A percentile compares a stretch with the other conserved stretches of the same genome.
phyloP scores from a whole-genome alignment of 129 eudicot genomes.

The Escallonia herrerae region DNA sequence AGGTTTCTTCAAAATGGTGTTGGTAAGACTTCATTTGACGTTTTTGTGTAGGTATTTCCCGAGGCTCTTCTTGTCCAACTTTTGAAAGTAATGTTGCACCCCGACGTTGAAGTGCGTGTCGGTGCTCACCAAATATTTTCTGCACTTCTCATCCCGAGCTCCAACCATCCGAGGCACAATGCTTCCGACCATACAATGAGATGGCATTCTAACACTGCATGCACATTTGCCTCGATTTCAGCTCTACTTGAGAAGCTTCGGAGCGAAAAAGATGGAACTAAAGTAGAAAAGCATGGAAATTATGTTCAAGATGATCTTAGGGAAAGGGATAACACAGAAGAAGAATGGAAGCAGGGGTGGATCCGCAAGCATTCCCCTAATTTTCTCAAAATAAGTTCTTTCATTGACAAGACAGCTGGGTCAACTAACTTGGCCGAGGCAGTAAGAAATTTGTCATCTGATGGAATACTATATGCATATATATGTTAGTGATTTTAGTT shows the following conservation, averaged over 20 bases:
- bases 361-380: slow-evolving; percentile 73
- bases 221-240: slow-evolving; percentile 62
- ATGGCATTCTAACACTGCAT: slow-evolving; percentile 61
- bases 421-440: slow-evolving; percentile 52
- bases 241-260: slow-evolving; percentile 82
- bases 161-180: slow-evolving; percentile 52
- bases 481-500: too few relatives aligned
- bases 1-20: neutral
- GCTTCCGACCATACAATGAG: slow-evolving; percentile 47
- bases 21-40: neutral
- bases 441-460: slow-evolving; percentile 26
- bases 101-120: slow-evolving; percentile 81
- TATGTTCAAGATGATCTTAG: slow-evolving; percentile 34
- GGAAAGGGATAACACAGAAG: slow-evolving; percentile 38
- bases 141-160: slow-evolving; percentile 69
- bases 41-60: slow-evolving; percentile 59
- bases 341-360: slow-evolving; percentile 60
- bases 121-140: slow-evolving; percentile 86
- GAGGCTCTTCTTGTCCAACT: slow-evolving; percentile 84
- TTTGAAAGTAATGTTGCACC: slow-evolving; percentile 74
- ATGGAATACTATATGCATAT: neutral
- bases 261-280: slow-evolving; percentile 52
- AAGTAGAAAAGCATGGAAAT: slow-evolving; percentile 30
- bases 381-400: slow-evolving; percentile 59
- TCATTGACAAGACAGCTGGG: slow-evolving; percentile 53